Base-by-base conservation (phyloP, 169 alveolate genomes). In the Plasmodium fragile region DNA sequence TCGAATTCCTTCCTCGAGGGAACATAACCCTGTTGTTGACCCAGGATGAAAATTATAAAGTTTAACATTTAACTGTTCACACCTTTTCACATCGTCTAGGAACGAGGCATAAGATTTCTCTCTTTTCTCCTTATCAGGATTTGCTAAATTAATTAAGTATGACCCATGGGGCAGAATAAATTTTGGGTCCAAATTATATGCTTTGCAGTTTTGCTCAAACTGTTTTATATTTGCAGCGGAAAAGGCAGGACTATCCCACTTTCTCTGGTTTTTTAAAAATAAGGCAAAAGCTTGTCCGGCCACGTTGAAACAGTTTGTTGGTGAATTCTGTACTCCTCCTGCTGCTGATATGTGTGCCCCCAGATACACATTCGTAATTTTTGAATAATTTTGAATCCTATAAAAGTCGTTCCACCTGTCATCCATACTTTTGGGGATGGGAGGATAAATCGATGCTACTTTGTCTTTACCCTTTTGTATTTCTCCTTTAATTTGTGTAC, bases 261-360 rank as follows among this genome's bases (percentile, higher is more conserved):
- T 92, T 49, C 99, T 96, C 89, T 97, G 98, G 80, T 97, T 96
- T 91, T 97, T 97, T 45, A 97, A 96, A 82, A 97, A 97, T 75
- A 97, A 84, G 2, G 99, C 98, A 93, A 97, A 97, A 4, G 99
- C 95, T 89, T 96, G 97, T 30, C 98, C 98, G 82, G 97, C 72
- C 7, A 97, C 94, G 82, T 96, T 96, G 93, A 95, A 93, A n/a
- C 98, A 96, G 83, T 97, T 97, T 2, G 81, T 59, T 5, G 96
- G 97, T 1, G 98, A 95, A 79, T 95, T 92, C 55, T 97, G 98
- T 22, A 96, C 97, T 59, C 99, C 99, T 6, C 99, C 99, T 30
- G 98, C 93, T 1, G 98, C 98, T 5, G 98, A 96, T 34, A 97
- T 96, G 79, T 97, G 99, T 16, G 99, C 99, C 18, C 99, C 99